Conservation (phyloP, 108 stramenopile genomes). For the Pelagomonas calceolata region DNA sequence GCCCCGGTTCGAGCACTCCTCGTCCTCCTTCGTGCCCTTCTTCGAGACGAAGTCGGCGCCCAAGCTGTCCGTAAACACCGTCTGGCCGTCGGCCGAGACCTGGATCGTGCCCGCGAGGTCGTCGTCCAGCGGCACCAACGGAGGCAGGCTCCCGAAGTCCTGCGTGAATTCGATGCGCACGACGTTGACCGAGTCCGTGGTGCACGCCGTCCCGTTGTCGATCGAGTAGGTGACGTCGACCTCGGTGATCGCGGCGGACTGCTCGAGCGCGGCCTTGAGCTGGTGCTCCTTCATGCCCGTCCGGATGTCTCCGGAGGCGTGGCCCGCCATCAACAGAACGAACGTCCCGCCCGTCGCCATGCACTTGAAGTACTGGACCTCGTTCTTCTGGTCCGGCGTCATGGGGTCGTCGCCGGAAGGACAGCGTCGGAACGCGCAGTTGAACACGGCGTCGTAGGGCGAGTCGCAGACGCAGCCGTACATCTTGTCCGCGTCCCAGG, state of each 20-base stretch:
- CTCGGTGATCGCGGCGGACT: neutral
- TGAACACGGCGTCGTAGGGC: constrained; percentile 22
- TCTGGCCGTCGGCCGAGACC: neutral
- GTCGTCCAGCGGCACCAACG: neutral
- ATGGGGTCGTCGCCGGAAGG: constrained; percentile 33
- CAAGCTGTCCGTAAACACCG: neutral
- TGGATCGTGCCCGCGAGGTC: constrained; percentile 2
- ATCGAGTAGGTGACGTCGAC: constrained; percentile 9
- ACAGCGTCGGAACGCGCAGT: constrained; percentile 28
- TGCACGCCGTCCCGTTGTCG: neutral
- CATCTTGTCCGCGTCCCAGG: constrained; percentile 33
- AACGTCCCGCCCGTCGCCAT: constrained; percentile 25
- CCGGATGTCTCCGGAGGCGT: constrained; percentile 13
- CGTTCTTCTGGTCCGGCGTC: constrained; percentile 39
- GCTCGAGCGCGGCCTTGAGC: constrained; percentile 13
- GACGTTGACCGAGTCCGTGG: neutral
- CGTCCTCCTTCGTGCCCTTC: constrained; percentile 42
- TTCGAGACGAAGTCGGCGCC: constrained; percentile 8
- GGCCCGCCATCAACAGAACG: constrained; percentile 9
- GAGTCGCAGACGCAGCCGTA: constrained; percentile 27
- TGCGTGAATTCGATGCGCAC: neutral
- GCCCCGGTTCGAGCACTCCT: constrained; percentile 33
- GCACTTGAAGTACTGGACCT: constrained; percentile 36
- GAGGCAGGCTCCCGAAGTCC: constrained; percentile 4
- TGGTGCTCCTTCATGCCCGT: constrained; percentile 18